Conservation (phyloP, 805 yeast genomes). For the Kuraishia molischiana region DNA sequence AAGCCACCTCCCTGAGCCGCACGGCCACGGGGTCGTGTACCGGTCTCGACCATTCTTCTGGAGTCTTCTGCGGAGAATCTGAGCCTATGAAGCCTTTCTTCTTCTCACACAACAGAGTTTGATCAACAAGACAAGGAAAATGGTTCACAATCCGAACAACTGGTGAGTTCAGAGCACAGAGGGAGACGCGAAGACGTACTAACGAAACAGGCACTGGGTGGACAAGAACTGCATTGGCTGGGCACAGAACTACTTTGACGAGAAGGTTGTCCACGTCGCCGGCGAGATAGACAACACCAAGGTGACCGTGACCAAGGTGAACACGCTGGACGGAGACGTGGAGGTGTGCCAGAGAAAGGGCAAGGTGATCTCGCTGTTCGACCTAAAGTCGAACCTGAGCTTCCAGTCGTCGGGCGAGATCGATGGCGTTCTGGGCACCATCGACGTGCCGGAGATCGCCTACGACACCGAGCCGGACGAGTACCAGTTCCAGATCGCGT, state of each 20-base stretch:
- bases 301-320: slow-evolving; percentile 32
- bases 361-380: slow-evolving; percentile 86
- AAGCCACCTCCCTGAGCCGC: too few species aligned
- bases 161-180: slow-evolving; percentile 26
- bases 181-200: slow-evolving; percentile 8
- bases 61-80: too few species aligned
- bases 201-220: slow-evolving; percentile 78
- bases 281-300: slow-evolving; percentile 20
- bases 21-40: too few species aligned
- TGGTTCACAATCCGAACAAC: slow-evolving; percentile 96
- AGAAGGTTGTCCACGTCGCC: slow-evolving; percentile 43
- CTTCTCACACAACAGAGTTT: too few species aligned
- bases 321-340: slow-evolving; percentile 84
- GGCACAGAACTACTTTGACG: slow-evolving; percentile 70
- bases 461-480: slow-evolving; percentile 85
- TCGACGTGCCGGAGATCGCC: slow-evolving; percentile 85
- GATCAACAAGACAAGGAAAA: slow-evolving; percentile 21
- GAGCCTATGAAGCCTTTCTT: too few species aligned
- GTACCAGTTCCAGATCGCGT: slow-evolving; percentile 73
- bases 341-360: slow-evolving; percentile 97
- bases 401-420: slow-evolving; percentile 38
- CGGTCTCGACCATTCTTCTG: too few species aligned
- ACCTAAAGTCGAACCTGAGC: slow-evolving; percentile 56
- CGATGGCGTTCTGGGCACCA: slow-evolving; percentile 52
- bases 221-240: slow-evolving; percentile 94